Base-by-base conservation (phyloP, 2,329 filamentous ascomycete genomes). In the Sordariomycetes sp. region DNA sequence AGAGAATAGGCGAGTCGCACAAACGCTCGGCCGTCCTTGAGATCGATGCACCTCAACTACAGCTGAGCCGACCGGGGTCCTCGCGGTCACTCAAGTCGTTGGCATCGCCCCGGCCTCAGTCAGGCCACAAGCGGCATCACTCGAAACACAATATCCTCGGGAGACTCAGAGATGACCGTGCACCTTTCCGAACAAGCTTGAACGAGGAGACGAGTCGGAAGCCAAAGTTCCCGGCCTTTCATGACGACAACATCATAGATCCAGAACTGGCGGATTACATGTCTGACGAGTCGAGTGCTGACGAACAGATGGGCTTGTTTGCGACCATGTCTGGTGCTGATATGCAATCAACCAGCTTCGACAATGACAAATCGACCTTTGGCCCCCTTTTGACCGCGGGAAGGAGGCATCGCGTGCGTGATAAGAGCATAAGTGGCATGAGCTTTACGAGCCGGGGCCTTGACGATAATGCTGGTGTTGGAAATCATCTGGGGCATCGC, bases 191-290 rank as follows among this genome's bases (percentile, higher is more conserved):
- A 57, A 87, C 86, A 59, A 78, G 84, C 12, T 74, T 78, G 20
- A 83, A 75, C 10, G 82, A 95, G 56, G 86, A 90, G 59, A 72
- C 78, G 53, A 74, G 77, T 3, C 82, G 79, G 61, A 86, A 84
- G 61, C 74, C 82, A 8, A 82, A 84, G 50, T 78, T 96, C 39
- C 86, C 91, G 17, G 90, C 90, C n/a, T 97, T 99, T 64, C 94
- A 99, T 68, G 90, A 94, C 66, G 94, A 99, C 73, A 97, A 94
- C 66, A 96, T 99, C 63, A 97, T 99, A 63, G 94, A 99, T 67
- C 94, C 94, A 1, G 94, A 99, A 65, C 75, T 99, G 57, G 92
- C 91, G 5, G 88, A 90, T 36, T 99, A 95, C 70, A 87, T 99
- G 77, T 99, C 94, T 7, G 94, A 99, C 67, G 90, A 89, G 53